Evolutionary conservation across 1,284 basidiomycete genomes (phyloP).

Genomic region (Spongiforma sp.): DNA sequence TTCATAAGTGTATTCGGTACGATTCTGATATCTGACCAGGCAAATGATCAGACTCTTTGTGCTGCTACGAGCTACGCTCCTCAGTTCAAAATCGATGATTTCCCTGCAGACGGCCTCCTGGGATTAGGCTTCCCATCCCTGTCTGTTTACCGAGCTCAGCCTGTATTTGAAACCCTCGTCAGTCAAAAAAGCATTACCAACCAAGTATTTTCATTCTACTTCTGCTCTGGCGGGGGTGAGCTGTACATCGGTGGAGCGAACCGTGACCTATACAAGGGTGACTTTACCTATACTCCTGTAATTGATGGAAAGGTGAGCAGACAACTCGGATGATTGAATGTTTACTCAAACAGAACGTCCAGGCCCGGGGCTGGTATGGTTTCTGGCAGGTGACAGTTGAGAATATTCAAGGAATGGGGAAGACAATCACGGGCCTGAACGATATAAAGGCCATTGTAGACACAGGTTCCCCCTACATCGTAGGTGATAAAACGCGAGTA

Average conservation of each 20-base stretch:
- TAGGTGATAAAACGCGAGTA: background rate
- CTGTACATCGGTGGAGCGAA: background rate
- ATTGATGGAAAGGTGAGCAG: background rate
- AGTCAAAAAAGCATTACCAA: background rate
- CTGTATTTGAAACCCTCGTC: background rate
- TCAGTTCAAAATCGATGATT: background rate
- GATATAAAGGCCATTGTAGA: background rate
- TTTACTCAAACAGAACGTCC: background rate
- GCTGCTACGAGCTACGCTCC: background rate
- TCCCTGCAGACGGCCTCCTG: background rate
- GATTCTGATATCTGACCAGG: background rate
- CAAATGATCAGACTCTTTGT: background rate
- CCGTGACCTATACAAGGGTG: background rate
- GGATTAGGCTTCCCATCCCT: background rate
- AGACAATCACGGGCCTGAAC: background rate
- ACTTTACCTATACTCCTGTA: background rate
- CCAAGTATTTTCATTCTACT: background rate
- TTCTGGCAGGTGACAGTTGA: background rate
- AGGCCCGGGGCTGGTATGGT: background rate
- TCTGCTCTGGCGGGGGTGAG: too few relatives aligned
- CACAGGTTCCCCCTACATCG: background rate
- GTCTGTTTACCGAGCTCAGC: background rate
- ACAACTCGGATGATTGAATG: background rate
- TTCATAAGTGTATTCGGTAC: background rate
- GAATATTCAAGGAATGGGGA: background rate